Evolutionary conservation across 2,329 filamentous ascomycete species (phyloP), one percentile per base, ranked within the genome.

Genomic region (Gaeumannomyces tritici): DNA sequence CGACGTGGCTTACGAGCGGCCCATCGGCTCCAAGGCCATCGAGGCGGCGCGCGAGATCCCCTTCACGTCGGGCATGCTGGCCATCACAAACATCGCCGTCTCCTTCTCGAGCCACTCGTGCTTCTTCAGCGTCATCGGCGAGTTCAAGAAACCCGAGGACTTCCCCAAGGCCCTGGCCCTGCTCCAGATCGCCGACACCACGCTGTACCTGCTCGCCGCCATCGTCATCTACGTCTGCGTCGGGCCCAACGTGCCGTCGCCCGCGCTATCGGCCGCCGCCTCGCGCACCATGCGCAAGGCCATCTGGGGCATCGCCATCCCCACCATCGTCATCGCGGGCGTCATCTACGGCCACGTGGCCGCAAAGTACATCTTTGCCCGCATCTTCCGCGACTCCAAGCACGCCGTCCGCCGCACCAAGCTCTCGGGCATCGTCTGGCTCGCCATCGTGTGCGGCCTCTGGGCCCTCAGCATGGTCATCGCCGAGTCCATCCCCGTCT

Each of bases 281-380:
- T 73, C 73, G 0, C 71, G 71, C 1, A 69, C 80, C 0, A 74
- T 90, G 58, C 78, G 82, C 27, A 89, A 89, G 69, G 75, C 88
- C 13, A 86, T 87, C 15, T 90, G 85, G 73, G 87, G 85, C 28
- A 77, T 90, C 64, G 88, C 88, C 0, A 78, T 88, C 2, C 87
- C 87, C 2, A 89, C 86, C 2, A 90, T 90, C 63, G 76, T 90
- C 59, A 83, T 91, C 60, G 85, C 87, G 0, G 88, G 88, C 61
- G 86, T 89, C 8, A 87, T 91, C 65, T 87, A 89, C 69, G 86
- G 83, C 15, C 83, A 87, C 64, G 83, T 90, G 2, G 85, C 85
- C 2, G 79, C 79, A 62, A 89, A 88, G 69, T 87, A 87, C 67
- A 76, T 89, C 63, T 90, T 88, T 68, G 74, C 84, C 4, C 82